A percentile compares a stretch with the other conserved stretches of the same genome.
Conservation (phyloP, 192 early-diverging fungal genomes). For the Gryganskiella cystojenkinii region DNA sequence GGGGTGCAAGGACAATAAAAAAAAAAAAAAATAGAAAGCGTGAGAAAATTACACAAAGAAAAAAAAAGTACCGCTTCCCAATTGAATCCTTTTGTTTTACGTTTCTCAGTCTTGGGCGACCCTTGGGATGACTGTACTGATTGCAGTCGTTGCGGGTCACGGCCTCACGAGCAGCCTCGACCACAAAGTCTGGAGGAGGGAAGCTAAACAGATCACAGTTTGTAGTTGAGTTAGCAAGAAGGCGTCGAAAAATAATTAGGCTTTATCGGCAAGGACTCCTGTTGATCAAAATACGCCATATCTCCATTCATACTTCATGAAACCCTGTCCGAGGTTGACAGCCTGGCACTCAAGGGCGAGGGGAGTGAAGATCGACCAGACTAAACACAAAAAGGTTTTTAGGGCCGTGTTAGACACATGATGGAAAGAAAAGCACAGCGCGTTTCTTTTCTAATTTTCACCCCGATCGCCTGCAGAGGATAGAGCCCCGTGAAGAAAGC, state of each 20-base stretch:
- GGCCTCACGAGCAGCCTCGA: conserved; percentile 78
- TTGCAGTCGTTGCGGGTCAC: conserved; percentile 71
- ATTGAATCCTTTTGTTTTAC: not conserved
- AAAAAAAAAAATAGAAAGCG: conserved; percentile 1
- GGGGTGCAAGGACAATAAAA: not conserved
- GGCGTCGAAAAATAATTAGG: not conserved
- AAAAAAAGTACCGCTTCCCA: no score
- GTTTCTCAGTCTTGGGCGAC: conserved; percentile 68
- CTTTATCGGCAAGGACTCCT: no score
- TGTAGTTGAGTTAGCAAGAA: not conserved
- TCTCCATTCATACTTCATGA: conserved; percentile 67
- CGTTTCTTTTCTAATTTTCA: no score
- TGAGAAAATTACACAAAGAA: not conserved
- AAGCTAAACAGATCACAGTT: conserved; percentile 65
- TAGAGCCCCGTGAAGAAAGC: no score
- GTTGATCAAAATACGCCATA: conserved; percentile 2
- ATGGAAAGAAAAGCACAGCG: not conserved
- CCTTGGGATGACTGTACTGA: conserved; percentile 88
- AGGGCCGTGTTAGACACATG: not conserved
- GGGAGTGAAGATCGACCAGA: conserved; percentile 91
- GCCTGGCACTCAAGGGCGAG: conserved; percentile 84
- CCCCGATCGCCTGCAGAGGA: no score
- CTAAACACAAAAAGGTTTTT: conserved; percentile 32
- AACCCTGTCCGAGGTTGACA: conserved; percentile 94
- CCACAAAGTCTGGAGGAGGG: conserved; percentile 87